Percentiles rank a stretch among this genome's conserved stretches.
phyloP scores from a whole-genome alignment of 495 filamentous ascomycete genomes.

The Talaromyces liani region DNA sequence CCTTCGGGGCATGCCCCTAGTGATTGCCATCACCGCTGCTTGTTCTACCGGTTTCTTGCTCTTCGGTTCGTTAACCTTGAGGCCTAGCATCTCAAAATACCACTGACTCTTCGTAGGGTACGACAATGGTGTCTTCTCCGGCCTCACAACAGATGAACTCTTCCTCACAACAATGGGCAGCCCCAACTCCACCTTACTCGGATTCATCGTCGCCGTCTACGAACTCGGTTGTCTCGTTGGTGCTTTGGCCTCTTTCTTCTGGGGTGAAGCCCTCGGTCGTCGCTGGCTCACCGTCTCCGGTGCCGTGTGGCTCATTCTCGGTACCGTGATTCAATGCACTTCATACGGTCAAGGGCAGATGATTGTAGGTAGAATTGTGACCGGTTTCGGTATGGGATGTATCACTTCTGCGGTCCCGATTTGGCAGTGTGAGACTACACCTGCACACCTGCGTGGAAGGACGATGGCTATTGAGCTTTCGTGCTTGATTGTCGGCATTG shows the following conservation, averaged over 20 bases:
- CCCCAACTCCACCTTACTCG: constrained; percentile 7
- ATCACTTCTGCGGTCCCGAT: constrained; percentile 64
- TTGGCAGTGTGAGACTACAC: constrained; percentile 74
- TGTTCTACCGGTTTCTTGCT: constrained; percentile 9
- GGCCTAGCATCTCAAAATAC: neutral
- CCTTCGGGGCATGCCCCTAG: constrained; percentile 9
- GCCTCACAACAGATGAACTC: constrained; percentile 4
- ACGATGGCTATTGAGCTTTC: constrained; percentile 76
- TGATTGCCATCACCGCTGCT: constrained; percentile 2
- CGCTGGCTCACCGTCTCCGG: constrained; percentile 65
- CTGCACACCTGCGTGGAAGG: constrained; percentile 59
- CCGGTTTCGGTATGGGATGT: constrained; percentile 59
- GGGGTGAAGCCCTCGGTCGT: constrained; percentile 65
- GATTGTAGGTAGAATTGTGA: constrained; percentile 58
- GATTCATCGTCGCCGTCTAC: constrained; percentile 47
- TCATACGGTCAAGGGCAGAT: constrained; percentile 54
- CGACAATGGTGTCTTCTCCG: constrained; percentile 9
- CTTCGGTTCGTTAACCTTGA: neutral
- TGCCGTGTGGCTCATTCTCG: constrained; percentile 60
- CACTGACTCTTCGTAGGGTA: constrained; percentile 5
- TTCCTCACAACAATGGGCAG: constrained; percentile 8
- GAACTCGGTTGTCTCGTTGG: constrained; percentile 70
- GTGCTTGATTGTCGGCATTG: constrained; percentile 62
- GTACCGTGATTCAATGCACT: constrained; percentile 56
- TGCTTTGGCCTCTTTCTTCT: constrained; percentile 58